Evolutionary conservation across 495 filamentous ascomycete species (phyloP).

Genomic region (Penicillium dipodomyicola): DNA sequence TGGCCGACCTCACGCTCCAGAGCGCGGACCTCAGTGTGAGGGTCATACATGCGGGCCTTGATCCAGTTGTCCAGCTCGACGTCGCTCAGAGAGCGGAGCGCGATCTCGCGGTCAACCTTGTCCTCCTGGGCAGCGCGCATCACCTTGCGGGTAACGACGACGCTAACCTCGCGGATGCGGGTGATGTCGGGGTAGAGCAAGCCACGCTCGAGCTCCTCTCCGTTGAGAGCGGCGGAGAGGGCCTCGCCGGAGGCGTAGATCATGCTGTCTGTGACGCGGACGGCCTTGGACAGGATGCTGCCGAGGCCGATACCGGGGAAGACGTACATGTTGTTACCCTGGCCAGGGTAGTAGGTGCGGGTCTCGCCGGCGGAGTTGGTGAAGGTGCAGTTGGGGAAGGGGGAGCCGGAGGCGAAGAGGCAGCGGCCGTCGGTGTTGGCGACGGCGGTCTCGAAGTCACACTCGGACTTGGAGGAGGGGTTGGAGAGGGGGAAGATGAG

Average conservation of each 20-base stretch:
- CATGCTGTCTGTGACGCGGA: constrained; percentile 91
- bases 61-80: constrained; percentile 76
- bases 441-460: constrained; percentile 90
- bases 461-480: constrained; percentile 93
- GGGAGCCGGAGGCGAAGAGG: constrained; percentile 92
- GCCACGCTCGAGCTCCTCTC: constrained; percentile 73
- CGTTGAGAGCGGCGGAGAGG: constrained; percentile 73
- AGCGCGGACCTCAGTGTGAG: constrained; percentile 60
- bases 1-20: constrained; percentile 53
- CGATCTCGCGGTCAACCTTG: constrained; percentile 76
- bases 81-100: constrained; percentile 68
- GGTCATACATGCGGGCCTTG: constrained; percentile 78
- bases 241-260: constrained; percentile 84
- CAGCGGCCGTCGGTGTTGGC: constrained; percentile 83
- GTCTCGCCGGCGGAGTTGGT: constrained; percentile 60
- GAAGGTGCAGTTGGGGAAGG: constrained; percentile 71
- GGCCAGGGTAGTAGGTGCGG: constrained; percentile 78
- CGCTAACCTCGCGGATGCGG: constrained; percentile 85
- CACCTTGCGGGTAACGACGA: constrained; percentile 84
- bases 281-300: constrained; percentile 86
- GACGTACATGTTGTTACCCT: constrained; percentile 93
- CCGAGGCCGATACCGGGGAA: constrained; percentile 97
- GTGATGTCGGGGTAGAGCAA: constrained; percentile 92
- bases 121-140: constrained; percentile 85
- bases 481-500: constrained; percentile 96